Evolutionary conservation across 495 filamentous ascomycete species (phyloP).

Genomic region (Penicillium malachiteum): DNA sequence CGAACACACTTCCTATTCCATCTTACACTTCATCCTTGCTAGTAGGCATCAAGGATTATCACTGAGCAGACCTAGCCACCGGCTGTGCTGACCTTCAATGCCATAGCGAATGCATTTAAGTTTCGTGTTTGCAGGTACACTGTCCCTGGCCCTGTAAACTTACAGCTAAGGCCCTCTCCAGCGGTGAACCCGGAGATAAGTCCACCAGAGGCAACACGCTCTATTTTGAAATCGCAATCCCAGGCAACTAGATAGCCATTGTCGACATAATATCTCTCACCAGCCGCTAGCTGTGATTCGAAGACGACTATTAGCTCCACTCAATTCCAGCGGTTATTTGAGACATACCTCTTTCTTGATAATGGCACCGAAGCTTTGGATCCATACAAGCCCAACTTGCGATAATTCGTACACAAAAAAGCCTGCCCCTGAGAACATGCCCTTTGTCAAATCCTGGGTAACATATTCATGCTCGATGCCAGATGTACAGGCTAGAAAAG

Average conservation of each 20-base stretch:
- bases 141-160: constrained; percentile 87
- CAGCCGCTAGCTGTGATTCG: constrained; percentile 58
- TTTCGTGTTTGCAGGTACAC: constrained; percentile 95
- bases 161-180: constrained; percentile 88
- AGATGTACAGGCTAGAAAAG: constrained; percentile 74
- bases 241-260: constrained; percentile 96
- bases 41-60: background rate
- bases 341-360: constrained; percentile 86
- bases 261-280: constrained; percentile 87
- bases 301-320: background rate
- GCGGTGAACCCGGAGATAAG: constrained; percentile 76
- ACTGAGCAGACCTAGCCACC: constrained; percentile 6
- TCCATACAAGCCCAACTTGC: constrained; percentile 77
- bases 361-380: constrained; percentile 92
- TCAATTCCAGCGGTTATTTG: background rate
- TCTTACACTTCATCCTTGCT: too few relatives aligned
- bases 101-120: constrained; percentile 55
- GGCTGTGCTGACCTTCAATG: constrained; percentile 35
- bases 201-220: constrained; percentile 85
- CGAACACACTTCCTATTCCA: too few relatives aligned
- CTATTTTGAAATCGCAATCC: constrained; percentile 89
- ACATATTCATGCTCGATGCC: constrained; percentile 81
- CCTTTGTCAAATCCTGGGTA: constrained; percentile 83
- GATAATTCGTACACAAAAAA: constrained; percentile 86
- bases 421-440: constrained; percentile 90